Evolutionary conservation across 2,329 filamentous ascomycete species (phyloP).

Genomic region (Pezicula neosporulosa): DNA sequence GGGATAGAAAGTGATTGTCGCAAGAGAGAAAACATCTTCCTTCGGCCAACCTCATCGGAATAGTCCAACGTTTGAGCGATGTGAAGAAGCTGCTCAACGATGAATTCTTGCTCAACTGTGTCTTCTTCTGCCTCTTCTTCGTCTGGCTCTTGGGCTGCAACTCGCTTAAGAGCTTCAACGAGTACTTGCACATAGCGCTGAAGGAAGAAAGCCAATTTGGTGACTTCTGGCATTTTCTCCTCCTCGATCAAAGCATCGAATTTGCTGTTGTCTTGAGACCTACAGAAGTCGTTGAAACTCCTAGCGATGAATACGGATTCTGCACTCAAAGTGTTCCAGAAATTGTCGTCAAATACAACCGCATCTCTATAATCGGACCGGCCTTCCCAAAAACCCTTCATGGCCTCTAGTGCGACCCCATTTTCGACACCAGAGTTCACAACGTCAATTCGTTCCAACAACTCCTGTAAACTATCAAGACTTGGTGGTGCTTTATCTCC

Average conservation of each 20-base stretch:
- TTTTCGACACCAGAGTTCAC: constrained; percentile 86
- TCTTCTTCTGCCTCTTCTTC: constrained; percentile 73
- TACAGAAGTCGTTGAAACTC: constrained; percentile 93
- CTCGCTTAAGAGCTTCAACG: constrained; percentile 58
- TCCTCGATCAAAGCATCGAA: constrained; percentile 79
- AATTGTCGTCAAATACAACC: constrained; percentile 67
- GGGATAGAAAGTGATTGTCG: constrained; percentile 81
- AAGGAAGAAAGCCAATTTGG: constrained; percentile 81
- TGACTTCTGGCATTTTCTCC: constrained; percentile 94
- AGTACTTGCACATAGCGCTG: constrained; percentile 73
- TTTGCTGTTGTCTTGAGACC: constrained; percentile 67
- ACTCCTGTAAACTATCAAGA: constrained; percentile 80
- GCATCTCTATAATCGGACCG: constrained; percentile 77
- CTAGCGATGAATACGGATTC: constrained; percentile 88
- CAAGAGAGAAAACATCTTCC: constrained; percentile 93
- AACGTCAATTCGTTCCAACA: constrained; percentile 91
- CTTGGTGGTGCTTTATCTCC: constrained; percentile 59
- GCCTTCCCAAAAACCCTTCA: constrained; percentile 95
- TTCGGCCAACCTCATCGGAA: constrained; percentile 90
- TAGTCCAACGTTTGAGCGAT: constrained; percentile 93
- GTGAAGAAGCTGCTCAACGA: constrained; percentile 90
- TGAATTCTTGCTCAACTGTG: constrained; percentile 87
- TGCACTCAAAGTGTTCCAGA: constrained; percentile 78
- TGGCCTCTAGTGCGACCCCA: constrained; percentile 88
- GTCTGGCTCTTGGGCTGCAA: constrained; percentile 48